Base-by-base conservation (phyloP, 2,329 filamentous ascomycete species). In the Orbilia brochopaga region DNA sequence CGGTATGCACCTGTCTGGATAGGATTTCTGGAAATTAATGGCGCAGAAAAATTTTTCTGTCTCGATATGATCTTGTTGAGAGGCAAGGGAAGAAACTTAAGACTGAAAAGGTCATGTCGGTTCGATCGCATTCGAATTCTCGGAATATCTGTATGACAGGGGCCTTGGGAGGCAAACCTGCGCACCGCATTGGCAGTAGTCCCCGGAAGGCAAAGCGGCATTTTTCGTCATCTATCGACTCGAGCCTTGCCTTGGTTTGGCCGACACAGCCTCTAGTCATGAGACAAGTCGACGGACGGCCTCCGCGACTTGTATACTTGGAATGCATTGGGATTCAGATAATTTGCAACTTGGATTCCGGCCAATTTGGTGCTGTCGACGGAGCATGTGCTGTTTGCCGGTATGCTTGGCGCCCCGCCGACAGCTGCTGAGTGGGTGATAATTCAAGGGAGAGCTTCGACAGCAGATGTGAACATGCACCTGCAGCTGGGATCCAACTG, bases 361-460 rank as follows among this genome's bases (percentile, higher is more conserved):
- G 52, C 66, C 66, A 70, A 60, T 70, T 70, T 70, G 59, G 32
- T 64, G 59, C 55, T 42, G 54, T 59, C 11, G 42, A 64, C 66
- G 55, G 59, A 52, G 54, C 66, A 70, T 70, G 66, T 70, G 66
- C 58, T 54, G 53, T 48, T 54, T 37, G 54, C 57, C 65, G 53
- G 58, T 69, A 69, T 69, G 65, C 66, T 70, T 70, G 66, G 66
- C 66, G 19, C 46, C 21, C 2, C 17, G 4, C 11, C 6, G 15
- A 13, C 19, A 23, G 27, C 27, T 32, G 27, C 27, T 32, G 27
- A 32, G 27, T 32, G 27, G 27, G 8, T 4, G 3, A 32, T 32
- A 32, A 32, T 32, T 3, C 27, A 32, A 8, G 4, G 27, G 27
- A 3, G 46, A 27, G 15, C 42, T 46, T 23, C 15, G 46, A 51